Base-by-base conservation (phyloP, 148 eudicot species). In the Dianthus caryophyllus region DNA sequence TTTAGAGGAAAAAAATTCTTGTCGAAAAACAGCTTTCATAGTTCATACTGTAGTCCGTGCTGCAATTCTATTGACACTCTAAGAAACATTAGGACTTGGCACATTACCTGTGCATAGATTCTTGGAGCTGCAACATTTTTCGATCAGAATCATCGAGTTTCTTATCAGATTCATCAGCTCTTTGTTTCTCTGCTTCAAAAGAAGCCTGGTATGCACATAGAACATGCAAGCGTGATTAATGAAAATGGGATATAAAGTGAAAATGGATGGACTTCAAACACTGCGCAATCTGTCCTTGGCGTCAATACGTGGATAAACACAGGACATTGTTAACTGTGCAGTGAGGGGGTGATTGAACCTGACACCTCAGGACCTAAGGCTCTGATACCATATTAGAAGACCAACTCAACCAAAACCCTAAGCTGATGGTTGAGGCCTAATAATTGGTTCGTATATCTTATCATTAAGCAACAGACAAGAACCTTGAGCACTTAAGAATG, bases 131-230 rank as follows among this genome's bases (percentile, higher is more conserved):
- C 46, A 76, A 79, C 56, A 75, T 75, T 76, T 71, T 85, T 77
- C 74, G 78, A 62, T 88, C 93, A 21, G 97, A 73, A 68, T 90
- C 99, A 73, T 88, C 97, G 74, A 88, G 80, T 75, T 82, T 95
- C 74, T 59, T 79, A 67, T 78, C 82, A 61, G 83, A 69, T n/a
- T 81, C 90, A 22, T 85, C 84, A 54, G 83, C 84, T 67, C 84
- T 75, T 66, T 88, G 75, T 84, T 85, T 82, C 71, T 90, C 96
- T n/a, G 80, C 69, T 70, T 85, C 82, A 64, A 87, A 75, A 61
- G 78, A 82, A 64, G 77, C 83, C 97, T 95, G 77, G 48, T 72
- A 29, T 25, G 61, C 56, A 74, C 33, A 33, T 2, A 48, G 64
- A 56, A 52, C 21, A 18, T 49, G 51, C 38, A 64, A 51, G 26